A percentile compares a stretch with the other conserved stretches of the same genome.
Evolutionary conservation across 2,329 filamentous ascomycete species (phyloP).

Genomic region (Fusarium musae): DNA sequence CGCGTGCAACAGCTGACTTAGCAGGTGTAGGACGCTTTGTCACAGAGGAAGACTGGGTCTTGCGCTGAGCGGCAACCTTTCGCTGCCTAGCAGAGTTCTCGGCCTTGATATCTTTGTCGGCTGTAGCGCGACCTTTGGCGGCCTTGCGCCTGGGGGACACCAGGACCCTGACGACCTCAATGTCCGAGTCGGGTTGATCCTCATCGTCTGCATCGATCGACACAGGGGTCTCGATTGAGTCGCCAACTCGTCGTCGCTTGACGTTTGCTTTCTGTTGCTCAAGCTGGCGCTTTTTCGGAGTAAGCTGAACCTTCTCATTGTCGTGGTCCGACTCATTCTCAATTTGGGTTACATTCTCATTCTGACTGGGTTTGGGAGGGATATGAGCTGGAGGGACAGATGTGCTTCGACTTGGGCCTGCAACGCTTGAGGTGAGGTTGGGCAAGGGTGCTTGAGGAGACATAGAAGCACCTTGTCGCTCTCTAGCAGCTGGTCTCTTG

Average conservation of each 20-base stretch:
- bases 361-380: not conserved
- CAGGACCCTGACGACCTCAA: conserved; percentile 6
- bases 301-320: conserved; percentile 28
- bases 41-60: not conserved
- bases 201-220: not conserved
- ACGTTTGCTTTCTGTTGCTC: not conserved
- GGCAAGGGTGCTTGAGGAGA: not conserved
- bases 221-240: not conserved
- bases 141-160: conserved; percentile 1
- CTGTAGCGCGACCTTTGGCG: not conserved
- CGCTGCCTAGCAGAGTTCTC: not conserved
- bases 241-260: conserved; percentile 28
- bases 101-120: conserved; percentile 4
- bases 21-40: not conserved
- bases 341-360: not conserved
- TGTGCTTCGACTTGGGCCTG: not conserved
- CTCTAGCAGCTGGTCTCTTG: not conserved
- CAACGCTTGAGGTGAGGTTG: not conserved
- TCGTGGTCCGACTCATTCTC: conserved; percentile 31
- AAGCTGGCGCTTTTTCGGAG: conserved; percentile 13
- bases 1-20: not conserved
- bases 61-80: conserved; percentile 1
- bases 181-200: conserved; percentile 2
- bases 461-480: not conserved
- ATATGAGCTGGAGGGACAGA: not conserved